Evolutionary conservation across 768 basidiomycete genomes (phyloP), one percentile per base, ranked within the genome.

Genomic region (Punctularia strigosozonata): DNA sequence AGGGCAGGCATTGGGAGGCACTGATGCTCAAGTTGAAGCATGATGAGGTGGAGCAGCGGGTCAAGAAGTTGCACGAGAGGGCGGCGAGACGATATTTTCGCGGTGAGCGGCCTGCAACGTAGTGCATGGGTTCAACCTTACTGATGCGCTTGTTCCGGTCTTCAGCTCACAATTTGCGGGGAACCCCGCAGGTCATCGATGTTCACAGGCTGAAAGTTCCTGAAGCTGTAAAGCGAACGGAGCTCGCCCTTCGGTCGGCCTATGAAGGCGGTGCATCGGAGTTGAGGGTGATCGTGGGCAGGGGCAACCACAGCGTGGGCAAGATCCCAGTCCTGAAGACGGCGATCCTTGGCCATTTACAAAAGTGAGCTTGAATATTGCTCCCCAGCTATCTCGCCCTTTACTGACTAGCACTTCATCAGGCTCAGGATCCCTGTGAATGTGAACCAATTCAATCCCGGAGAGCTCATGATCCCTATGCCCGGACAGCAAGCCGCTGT

Each of bases 201-300:
- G 59, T 63, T 3, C 61, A 62, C 41, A 49, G 53, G 14, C 53
- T 63, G 36, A 57, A 50, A 17, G 42, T 52, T 10, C 37, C 39
- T 13, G 61, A 63, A 30, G 61, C 61, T 10, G 36, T 53, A 13
- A 43, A 51, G 24, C 48, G 45, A 36, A 52, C 58, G 4, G 58
- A 60, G 44, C 38, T 52, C 32, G 59, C 53, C 19, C 45, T 63
- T 19, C 57, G 54, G 28, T 54, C 56, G 15, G 52, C 56, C 1
- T 47, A 55, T 14, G 42, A 52, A 8, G 44, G 48, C 2, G 57
- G 54, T 12, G 53, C 50, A 1, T 40, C 54, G 3, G 46, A 57
- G 24, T 43, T 63, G 28, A 56, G 53, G 25, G 52, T 63, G 35
- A 60, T 63, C 26, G 53, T 52, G 17, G 61, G 61, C 7, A 49